Evolutionary conservation across 768 basidiomycete species (phyloP).

Genomic region (Infundibulicybe gibba): DNA sequence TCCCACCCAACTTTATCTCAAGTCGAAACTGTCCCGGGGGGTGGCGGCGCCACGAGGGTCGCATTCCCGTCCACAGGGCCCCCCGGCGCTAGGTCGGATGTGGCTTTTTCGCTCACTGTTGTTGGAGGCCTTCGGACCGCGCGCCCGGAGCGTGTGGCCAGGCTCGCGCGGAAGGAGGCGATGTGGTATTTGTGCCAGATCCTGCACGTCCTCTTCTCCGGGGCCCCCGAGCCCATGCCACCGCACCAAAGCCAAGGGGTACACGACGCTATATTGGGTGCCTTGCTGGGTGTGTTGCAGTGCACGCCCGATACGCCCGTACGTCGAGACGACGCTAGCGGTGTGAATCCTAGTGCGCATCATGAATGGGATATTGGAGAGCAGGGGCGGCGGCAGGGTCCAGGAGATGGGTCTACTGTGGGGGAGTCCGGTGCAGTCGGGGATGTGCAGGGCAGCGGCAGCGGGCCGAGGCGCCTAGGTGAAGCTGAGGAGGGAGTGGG

Average conservation of each 20-base stretch:
- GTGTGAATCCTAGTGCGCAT: too few species aligned
- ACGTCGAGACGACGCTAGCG: too few species aligned
- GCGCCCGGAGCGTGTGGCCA: slow-evolving; percentile 23
- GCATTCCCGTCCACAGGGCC: too few species aligned
- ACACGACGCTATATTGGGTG: neutral
- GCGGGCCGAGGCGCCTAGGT: neutral
- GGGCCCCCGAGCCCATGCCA: neutral
- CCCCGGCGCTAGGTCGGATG: too few species aligned
- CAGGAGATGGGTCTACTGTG: too few species aligned
- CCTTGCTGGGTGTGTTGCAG: neutral
- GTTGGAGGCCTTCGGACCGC: neutral
- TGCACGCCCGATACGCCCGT: neutral
- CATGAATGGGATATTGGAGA: too few species aligned
- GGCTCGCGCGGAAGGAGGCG: slow-evolving; percentile 43
- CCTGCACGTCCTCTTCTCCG: slow-evolving; percentile 32
- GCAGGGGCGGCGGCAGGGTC: too few species aligned
- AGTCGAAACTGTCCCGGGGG: too few species aligned
- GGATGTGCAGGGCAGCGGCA: neutral
- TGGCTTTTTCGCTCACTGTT: too few species aligned
- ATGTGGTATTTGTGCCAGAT: slow-evolving; percentile 50
- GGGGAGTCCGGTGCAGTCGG: neutral
- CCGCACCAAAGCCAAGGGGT: too few species aligned
- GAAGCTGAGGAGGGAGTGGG: neutral
- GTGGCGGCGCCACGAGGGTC: too few species aligned
- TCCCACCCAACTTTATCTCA: too few species aligned